Percentiles rank a stretch among this genome's conserved stretches.
These are phyloP conservation scores for Wickerhamomyces chambardii DNA, from an alignment of 805 yeast species.

Conservation along the genomic window DNA sequence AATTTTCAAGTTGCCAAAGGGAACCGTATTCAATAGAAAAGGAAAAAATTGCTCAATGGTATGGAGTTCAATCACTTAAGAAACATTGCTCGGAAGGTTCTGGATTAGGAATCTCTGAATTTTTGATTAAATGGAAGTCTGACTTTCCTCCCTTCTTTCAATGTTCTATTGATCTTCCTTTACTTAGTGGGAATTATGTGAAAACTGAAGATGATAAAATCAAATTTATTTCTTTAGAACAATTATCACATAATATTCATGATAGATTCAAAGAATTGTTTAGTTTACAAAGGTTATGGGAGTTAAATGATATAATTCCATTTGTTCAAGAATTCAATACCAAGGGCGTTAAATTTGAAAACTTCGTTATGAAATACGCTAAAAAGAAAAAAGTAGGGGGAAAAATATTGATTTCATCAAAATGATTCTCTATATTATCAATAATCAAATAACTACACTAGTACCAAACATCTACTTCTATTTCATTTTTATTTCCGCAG, in stretches of 20 bases:
- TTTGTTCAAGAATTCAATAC: conserved; percentile 51
- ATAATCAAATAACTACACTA: no score
- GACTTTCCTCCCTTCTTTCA: conserved; percentile 55
- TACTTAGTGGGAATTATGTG: conserved; percentile 47
- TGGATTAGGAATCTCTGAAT: conserved; percentile 34
- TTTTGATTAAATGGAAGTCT: conserved; percentile 55
- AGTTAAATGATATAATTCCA: conserved; percentile 51
- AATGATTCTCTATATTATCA: conserved; percentile 1
- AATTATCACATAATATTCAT: conserved; percentile 38
- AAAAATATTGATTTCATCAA: conserved; percentile 24
- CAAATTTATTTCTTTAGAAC: conserved; percentile 39
- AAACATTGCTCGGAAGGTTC: conserved; percentile 23
- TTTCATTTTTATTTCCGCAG: not conserved
- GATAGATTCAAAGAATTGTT: conserved; percentile 45
- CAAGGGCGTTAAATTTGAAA: conserved; percentile 44
- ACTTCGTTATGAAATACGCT: conserved; percentile 55
- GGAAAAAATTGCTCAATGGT: conserved; percentile 43
- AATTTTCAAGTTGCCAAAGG: conserved; percentile 26
- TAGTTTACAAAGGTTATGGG: conserved; percentile 49
- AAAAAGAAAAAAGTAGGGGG: conserved; percentile 39
- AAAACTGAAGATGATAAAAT: conserved; percentile 36
- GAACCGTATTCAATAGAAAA: conserved; percentile 31
- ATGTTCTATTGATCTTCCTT: conserved; percentile 44
- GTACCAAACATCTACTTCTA: no score
- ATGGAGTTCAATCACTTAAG: conserved; percentile 46